Evolutionary conservation across 139 green algal species (phyloP), one percentile per base, ranked within the genome.

Genomic region (Tetradesmus lagerheimii): DNA sequence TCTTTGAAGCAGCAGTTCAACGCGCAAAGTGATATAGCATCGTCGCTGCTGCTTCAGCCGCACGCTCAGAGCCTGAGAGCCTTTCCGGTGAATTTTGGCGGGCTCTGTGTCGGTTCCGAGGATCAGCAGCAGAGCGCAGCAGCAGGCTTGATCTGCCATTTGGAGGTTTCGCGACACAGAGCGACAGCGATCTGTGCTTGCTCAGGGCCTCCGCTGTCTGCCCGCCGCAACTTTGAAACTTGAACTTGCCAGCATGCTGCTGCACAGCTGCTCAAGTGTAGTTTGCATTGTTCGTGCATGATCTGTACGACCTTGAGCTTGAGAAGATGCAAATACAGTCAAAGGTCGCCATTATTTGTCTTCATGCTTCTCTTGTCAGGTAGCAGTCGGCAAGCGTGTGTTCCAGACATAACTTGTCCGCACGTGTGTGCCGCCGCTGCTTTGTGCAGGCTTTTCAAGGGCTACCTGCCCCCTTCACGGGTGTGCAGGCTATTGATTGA

Each of bases 391-490:
- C 1, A 12, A 62, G 47, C 12, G 20, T 1, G 47, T 23, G 5
- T 8, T 4, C 43, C 43, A 50, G 43, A 20, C 47, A 62, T 62
- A 23, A 2, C 47, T 14, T 50, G 8, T 14, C 4, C 43, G 14
- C 31, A 31, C 57, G 57, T 31, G 15, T 71, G 23, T 71, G 57
- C 50, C 14, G 29, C 25, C 11, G 38, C 16, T 80, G 75, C 35
- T 29, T 31, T n/a, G 20, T 89, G 84, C 91, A 95, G 93, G 88
- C 91, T 3, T 29, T 86, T 1, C 92, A 92, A 29, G 94, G 94
- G 16, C 39, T 95, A 39, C 94, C 94, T 38, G 94, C 94, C 41
- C 93, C 94, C 8, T 96, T 92, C 84, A 93, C 93, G 39, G 94
- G 94, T 38, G 81, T 96, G 66, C 89, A 95, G 53, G 92, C 91